phyloP scores from a whole-genome alignment of 306 rosid species.

The Cajanus cajan region DNA sequence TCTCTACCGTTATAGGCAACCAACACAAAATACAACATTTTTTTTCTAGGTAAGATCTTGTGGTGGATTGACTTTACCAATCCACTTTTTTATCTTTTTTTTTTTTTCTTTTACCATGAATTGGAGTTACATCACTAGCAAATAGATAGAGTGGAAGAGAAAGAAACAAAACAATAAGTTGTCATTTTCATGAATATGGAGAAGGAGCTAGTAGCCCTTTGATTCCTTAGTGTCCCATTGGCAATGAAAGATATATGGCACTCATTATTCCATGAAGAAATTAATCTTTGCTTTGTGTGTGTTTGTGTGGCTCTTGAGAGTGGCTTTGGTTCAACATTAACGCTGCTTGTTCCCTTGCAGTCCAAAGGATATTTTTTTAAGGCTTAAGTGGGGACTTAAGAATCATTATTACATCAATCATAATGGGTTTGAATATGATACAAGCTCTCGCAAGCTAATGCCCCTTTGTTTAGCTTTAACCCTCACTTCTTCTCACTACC shows the following conservation, averaged over 20 bases:
- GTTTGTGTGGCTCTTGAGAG: conserved; percentile 40
- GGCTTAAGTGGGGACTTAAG: conserved; percentile 43
- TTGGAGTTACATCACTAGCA: conserved; percentile 12
- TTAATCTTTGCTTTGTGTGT: conserved; percentile 2
- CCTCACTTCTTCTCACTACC: neutral
- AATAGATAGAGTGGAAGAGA: neutral
- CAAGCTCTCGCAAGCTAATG: conserved; percentile 22
- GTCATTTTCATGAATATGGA: conserved; percentile 51
- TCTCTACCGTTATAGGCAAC: neutral
- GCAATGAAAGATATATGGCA: conserved; percentile 35
- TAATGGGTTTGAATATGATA: conserved; percentile 50
- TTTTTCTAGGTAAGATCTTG: neutral
- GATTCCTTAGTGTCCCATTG: conserved; percentile 40
- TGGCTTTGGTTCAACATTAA: conserved; percentile 33
- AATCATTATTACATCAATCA: conserved; percentile 50
- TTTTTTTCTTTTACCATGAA: neutral
- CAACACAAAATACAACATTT: neutral
- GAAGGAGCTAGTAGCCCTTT: neutral
- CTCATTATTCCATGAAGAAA: conserved; percentile 27
- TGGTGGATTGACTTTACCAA: conserved; percentile 23
- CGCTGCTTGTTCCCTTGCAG: neutral
- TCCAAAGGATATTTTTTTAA: neutral
- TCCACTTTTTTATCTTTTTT: neutral
- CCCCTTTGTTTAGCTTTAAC: conserved; percentile 20
- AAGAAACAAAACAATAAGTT: neutral